These are phyloP conservation scores for Diutina ranongensis DNA, from an alignment of 1,139 yeast genomes.

Conservation along the genomic window DNA sequence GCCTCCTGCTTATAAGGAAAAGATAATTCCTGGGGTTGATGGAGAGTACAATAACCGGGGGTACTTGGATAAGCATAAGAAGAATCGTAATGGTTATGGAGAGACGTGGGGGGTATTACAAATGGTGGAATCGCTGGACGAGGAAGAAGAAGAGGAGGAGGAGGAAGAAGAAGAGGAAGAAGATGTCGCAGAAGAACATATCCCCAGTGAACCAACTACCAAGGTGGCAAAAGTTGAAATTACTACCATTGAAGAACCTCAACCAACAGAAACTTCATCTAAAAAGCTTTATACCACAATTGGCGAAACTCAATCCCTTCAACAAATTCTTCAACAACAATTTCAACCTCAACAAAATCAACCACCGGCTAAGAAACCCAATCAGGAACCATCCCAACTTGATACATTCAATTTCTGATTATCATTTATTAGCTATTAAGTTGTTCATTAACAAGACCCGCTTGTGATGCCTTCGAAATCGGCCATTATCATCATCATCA, in stretches of 20 bases:
- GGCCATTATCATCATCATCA: too few relatives aligned
- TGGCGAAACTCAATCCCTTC: not conserved
- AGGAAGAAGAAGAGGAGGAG: conserved; percentile 11
- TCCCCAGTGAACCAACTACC: not conserved
- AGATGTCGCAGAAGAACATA: not conserved
- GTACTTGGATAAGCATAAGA: conserved; percentile 12
- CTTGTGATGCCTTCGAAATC: too few relatives aligned
- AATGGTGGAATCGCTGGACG: conserved; percentile 11
- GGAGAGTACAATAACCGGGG: conserved; percentile 27
- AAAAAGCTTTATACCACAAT: not conserved
- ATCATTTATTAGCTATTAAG: not conserved
- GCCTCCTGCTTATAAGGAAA: conserved; percentile 72
- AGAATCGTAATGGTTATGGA: not conserved
- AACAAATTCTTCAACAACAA: not conserved
- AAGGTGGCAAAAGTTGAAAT: not conserved
- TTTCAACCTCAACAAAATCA: not conserved
- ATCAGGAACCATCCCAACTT: not conserved
- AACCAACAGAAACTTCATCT: too few relatives aligned
- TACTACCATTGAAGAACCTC: not conserved
- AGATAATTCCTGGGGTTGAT: conserved; percentile 48
- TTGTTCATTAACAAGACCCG: too few relatives aligned
- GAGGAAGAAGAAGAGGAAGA: conserved; percentile 8
- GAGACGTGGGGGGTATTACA: conserved; percentile 1
- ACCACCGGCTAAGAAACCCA: not conserved
- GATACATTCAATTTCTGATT: not conserved